A percentile compares a stretch with the other conserved stretches of the same genome.
These are phyloP conservation scores for Sugiyamaella japonica DNA, from an alignment of 1,139 yeast species.

Conservation along the genomic window DNA sequence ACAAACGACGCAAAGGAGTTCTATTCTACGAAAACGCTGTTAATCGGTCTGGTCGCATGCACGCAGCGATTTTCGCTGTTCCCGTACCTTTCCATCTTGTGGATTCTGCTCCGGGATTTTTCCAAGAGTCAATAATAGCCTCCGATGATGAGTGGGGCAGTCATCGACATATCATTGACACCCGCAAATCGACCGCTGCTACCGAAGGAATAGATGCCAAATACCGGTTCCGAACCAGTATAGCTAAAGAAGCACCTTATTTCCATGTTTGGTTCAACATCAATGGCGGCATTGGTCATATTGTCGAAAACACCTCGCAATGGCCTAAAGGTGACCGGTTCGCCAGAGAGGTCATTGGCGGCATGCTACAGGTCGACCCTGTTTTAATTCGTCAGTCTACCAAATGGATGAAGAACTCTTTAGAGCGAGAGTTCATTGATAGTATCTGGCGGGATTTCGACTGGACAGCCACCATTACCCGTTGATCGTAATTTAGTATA, in stretches of 20 bases:
- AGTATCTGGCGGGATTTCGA: slow-evolving; percentile 37
- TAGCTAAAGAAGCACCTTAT: slow-evolving; percentile 51
- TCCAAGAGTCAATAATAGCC: slow-evolving; percentile 45
- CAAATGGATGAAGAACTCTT: slow-evolving; percentile 36
- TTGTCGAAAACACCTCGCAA: slow-evolving; percentile 44
- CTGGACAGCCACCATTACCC: slow-evolving; percentile 34
- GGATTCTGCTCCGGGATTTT: slow-evolving; percentile 43
- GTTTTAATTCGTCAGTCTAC: slow-evolving; percentile 37
- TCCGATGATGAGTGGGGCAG: slow-evolving; percentile 46
- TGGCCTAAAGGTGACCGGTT: slow-evolving; percentile 52
- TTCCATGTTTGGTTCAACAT: slow-evolving; percentile 52
- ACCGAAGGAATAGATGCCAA: slow-evolving; percentile 34
- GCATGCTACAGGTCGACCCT: slow-evolving; percentile 44
- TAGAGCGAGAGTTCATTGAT: slow-evolving; percentile 31
- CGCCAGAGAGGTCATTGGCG: slow-evolving; percentile 50
- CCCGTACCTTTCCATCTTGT: slow-evolving; percentile 44
- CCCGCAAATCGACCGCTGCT: slow-evolving; percentile 34
- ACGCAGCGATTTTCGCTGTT: slow-evolving; percentile 47
- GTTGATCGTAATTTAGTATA: not conserved
- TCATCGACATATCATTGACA: slow-evolving; percentile 43
- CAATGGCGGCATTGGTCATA: slow-evolving; percentile 53
- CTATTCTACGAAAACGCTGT: slow-evolving; percentile 50
- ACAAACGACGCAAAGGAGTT: slow-evolving; percentile 41
- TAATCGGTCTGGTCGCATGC: slow-evolving; percentile 37
- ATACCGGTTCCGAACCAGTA: slow-evolving; percentile 42